A percentile compares a stretch with the other conserved stretches of the same genome.
These are phyloP conservation scores for Yarrowia osloensis DNA, from an alignment of 805 yeast genomes.

Conservation along the genomic window DNA sequence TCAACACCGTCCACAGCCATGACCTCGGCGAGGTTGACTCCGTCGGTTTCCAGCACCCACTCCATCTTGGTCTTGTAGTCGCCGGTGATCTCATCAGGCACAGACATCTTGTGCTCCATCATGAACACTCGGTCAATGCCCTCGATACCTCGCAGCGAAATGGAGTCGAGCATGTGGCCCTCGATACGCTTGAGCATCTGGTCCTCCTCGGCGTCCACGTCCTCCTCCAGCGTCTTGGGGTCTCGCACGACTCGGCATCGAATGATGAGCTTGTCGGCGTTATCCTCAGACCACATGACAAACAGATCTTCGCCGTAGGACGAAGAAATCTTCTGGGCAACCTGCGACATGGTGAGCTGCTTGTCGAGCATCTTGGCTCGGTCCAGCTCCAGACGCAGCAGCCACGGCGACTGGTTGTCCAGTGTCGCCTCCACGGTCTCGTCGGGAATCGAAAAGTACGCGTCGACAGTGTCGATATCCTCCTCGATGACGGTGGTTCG, in stretches of 20 bases:
- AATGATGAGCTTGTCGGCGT: conserved; percentile 91
- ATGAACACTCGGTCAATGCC: conserved; percentile 84
- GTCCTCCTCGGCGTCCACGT: conserved; percentile 94
- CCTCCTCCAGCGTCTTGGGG: conserved; percentile 90
- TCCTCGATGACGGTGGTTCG: conserved; percentile 94
- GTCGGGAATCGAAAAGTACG: conserved; percentile 96
- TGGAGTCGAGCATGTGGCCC: conserved; percentile 92
- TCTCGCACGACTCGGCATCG: conserved; percentile 99
- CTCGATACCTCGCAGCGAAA: conserved; percentile 92
- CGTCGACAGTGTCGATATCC: conserved; percentile 95
- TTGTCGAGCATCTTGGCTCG: conserved; percentile 99
- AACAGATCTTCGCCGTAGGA: conserved; percentile 93
- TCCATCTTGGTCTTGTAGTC: conserved; percentile 87
- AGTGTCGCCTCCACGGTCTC: conserved; percentile 93
- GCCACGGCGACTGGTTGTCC: conserved; percentile 97
- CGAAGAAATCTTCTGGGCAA: conserved; percentile 90
- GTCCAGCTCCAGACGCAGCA: conserved; percentile 91
- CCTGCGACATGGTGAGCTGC: conserved; percentile 97
- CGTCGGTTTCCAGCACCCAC: conserved; percentile 99
- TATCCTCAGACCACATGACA: conserved; percentile 99
- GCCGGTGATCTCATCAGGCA: conserved; percentile 69
- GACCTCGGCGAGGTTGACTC: conserved; percentile 92
- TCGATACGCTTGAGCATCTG: conserved; percentile 93
- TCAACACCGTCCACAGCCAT: conserved; percentile 96
- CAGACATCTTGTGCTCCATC: conserved; percentile 48